A percentile compares a stretch with the other conserved stretches of the same genome.
phyloP scores from a whole-genome alignment of 2,329 filamentous ascomycete species.

The Aspergillus floridensis region DNA sequence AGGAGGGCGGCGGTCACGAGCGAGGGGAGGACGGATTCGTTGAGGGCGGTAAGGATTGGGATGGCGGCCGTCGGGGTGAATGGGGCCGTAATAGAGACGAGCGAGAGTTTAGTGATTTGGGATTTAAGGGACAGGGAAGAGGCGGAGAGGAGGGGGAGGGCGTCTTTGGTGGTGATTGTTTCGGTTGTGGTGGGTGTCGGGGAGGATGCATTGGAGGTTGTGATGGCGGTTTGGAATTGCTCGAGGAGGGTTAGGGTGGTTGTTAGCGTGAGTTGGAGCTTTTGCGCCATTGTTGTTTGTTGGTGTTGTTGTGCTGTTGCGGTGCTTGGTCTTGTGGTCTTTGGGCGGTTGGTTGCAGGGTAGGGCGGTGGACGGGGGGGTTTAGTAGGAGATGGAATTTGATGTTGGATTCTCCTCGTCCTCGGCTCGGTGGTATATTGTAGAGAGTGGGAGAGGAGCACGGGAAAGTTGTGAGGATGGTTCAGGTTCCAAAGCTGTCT shows the following conservation, averaged over 20 bases:
- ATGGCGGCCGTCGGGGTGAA: conserved; percentile 76
- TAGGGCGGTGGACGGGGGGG: background rate
- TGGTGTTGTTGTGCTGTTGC: background rate
- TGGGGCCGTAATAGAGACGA: conserved; percentile 81
- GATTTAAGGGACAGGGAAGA: conserved; percentile 72
- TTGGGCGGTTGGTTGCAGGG: background rate
- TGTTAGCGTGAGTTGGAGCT: conserved; percentile 30
- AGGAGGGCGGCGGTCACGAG: conserved; percentile 69
- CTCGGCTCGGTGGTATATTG: too few species aligned
- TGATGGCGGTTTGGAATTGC: conserved; percentile 40
- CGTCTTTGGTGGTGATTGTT: conserved; percentile 27
- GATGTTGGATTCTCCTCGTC: background rate
- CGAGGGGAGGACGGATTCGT: conserved; percentile 69
- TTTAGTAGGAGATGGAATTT: background rate
- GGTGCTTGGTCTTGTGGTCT: too few species aligned
- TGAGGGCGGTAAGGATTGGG: conserved; percentile 69
- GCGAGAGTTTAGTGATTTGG: conserved; percentile 81
- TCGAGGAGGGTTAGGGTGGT: conserved; percentile 38
- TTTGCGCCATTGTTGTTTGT: conserved; percentile 27
- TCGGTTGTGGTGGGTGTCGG: background rate
- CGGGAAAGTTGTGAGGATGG: too few species aligned
- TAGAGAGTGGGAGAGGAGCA: too few species aligned
- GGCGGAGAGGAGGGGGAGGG: conserved; percentile 68
- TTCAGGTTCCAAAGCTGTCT: too few species aligned
- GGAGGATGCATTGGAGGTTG: conserved; percentile 17